Percentiles rank a stretch among this genome's conserved stretches.
These are phyloP conservation scores for Coemansia sp. DNA, from an alignment of 192 early-diverging fungal species.

Conservation along the genomic window DNA sequence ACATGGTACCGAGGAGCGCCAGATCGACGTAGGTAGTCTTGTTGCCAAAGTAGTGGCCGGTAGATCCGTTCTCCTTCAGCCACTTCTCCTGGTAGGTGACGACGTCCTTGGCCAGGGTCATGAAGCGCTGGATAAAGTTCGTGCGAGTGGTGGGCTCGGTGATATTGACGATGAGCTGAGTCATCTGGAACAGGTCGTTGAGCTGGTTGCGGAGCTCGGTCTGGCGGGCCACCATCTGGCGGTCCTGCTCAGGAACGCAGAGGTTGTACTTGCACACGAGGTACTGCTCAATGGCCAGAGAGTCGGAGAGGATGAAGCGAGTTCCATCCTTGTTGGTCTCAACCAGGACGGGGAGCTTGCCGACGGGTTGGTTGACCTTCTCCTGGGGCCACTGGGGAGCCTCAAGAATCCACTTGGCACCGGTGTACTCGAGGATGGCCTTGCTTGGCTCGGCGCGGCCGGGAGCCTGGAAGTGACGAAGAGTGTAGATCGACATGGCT, in stretches of 20 bases:
- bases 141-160: slow-evolving; percentile 8
- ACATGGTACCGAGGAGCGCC: neutral
- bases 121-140: slow-evolving; percentile 16
- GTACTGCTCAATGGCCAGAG: slow-evolving; percentile 57
- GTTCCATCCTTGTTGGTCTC: slow-evolving; percentile 37
- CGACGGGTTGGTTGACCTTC: slow-evolving; percentile 54
- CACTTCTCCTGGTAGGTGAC: slow-evolving; percentile 51
- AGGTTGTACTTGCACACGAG: slow-evolving; percentile 50
- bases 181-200: slow-evolving; percentile 11
- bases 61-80: slow-evolving; percentile 58
- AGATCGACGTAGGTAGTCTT: slow-evolving; percentile 49
- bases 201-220: slow-evolving; percentile 31
- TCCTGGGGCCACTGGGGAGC: slow-evolving; percentile 49
- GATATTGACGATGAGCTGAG: slow-evolving; percentile 1
- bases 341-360: slow-evolving; percentile 59
- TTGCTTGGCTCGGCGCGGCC: slow-evolving; percentile 32
- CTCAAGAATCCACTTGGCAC: slow-evolving; percentile 32
- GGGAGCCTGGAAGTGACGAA: slow-evolving; percentile 39
- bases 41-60: slow-evolving; percentile 60
- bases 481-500: slow-evolving; percentile 14
- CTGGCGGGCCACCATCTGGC: slow-evolving; percentile 31
- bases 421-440: slow-evolving; percentile 46
- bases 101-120: slow-evolving; percentile 12
- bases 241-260: slow-evolving; percentile 17
- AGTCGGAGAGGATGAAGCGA: slow-evolving; percentile 44